Evolutionary conservation across 2,329 filamentous ascomycete species (phyloP).

Genomic region (Nigrospora oryzae): DNA sequence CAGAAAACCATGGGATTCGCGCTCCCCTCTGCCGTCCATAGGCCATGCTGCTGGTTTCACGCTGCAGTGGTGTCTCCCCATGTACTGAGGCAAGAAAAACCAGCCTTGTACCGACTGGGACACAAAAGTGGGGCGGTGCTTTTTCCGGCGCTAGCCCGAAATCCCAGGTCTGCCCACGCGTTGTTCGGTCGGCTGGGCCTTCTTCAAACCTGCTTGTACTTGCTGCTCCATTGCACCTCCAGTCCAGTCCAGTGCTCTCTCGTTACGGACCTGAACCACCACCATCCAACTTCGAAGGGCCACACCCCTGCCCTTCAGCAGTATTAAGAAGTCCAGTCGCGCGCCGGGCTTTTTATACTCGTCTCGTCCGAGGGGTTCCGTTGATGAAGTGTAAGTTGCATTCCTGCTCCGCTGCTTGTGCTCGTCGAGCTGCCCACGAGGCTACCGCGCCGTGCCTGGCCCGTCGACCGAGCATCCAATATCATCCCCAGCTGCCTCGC

Average conservation of each 20-base stretch:
- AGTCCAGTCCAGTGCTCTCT: constrained; percentile 19
- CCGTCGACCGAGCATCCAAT: constrained; percentile 18
- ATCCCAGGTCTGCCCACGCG: too few relatives aligned
- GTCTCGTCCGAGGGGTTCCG: constrained; percentile 9
- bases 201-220: too few relatives aligned
- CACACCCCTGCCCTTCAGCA: constrained; percentile 9
- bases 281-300: constrained; percentile 13
- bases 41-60: too few relatives aligned
- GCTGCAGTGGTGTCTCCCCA: too few relatives aligned
- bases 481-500: constrained; percentile 17
- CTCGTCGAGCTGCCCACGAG: constrained; percentile 12
- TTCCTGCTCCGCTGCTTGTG: constrained; percentile 8
- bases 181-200: too few relatives aligned
- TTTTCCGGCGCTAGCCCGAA: neutral
- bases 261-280: constrained; percentile 4
- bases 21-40: too few relatives aligned
- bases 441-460: constrained; percentile 13
- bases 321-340: constrained; percentile 8
- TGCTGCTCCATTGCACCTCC: constrained; percentile 13
- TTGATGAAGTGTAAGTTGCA: constrained; percentile 25
- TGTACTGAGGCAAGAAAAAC: too few relatives aligned
- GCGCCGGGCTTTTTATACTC: constrained; percentile 6
- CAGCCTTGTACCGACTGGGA: too few relatives aligned
- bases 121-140: neutral
- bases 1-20: too few relatives aligned